These are phyloP conservation scores for Cochlearia excelsa DNA, from an alignment of 345 rosid genomes.

Conservation along the genomic window DNA sequence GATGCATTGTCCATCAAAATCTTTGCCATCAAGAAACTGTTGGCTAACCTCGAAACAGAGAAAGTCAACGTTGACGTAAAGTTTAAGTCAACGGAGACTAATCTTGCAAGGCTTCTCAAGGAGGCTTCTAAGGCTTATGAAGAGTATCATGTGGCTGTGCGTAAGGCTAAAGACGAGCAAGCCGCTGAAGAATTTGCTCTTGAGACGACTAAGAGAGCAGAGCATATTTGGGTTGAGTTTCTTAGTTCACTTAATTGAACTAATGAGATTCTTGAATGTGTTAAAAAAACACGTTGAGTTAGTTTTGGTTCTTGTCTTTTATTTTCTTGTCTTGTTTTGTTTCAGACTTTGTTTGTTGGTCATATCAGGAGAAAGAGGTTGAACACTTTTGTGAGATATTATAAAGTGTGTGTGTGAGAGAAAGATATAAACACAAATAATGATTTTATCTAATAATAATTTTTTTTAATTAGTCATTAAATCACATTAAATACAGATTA, in stretches of 20 bases:
- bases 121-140: conserved; percentile 35
- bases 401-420: conserved; percentile 4
- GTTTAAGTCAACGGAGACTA: conserved; percentile 25
- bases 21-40: conserved; percentile 34
- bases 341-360: conserved; percentile 34
- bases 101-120: conserved; percentile 30
- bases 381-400: conserved; percentile 5
- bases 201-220: conserved; percentile 39
- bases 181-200: conserved; percentile 35
- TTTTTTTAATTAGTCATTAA: too few species aligned
- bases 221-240: conserved; percentile 35
- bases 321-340: conserved; percentile 30
- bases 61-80: conserved; percentile 22
- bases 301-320: conserved; percentile 32
- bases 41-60: conserved; percentile 36
- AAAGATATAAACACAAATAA: conserved; percentile 17
- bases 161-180: conserved; percentile 35
- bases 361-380: conserved; percentile 33
- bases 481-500: too few species aligned
- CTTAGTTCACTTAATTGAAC: conserved; percentile 39
- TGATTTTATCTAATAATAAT: conserved; percentile 8
- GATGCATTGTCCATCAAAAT: conserved; percentile 29
- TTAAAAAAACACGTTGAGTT: conserved; percentile 27
- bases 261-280: conserved; percentile 32
- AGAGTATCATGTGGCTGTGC: conserved; percentile 35